phyloP scores from a whole-genome alignment of 2,329 filamentous ascomycete genomes.

The Venturia effusa region DNA sequence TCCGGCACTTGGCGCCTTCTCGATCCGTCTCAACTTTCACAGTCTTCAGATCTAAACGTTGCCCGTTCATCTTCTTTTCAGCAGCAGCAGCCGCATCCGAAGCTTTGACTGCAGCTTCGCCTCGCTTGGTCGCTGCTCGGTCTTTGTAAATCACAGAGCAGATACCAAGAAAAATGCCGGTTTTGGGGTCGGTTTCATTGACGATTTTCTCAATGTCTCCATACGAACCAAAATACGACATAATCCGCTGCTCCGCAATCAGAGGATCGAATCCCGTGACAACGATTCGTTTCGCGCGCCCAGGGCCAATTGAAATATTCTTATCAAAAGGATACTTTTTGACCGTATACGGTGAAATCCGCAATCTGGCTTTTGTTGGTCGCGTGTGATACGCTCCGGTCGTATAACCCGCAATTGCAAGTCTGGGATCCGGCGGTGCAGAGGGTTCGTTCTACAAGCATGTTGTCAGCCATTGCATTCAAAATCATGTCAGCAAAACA shows the following conservation, averaged over 20 bases:
- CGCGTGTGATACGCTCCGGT: constrained; percentile 43
- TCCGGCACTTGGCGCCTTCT: constrained; percentile 71
- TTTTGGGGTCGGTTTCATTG: constrained; percentile 91
- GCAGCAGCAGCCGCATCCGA: constrained; percentile 74
- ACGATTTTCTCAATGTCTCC: constrained; percentile 84
- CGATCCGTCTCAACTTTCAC: constrained; percentile 83
- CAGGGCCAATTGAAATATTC: constrained; percentile 74
- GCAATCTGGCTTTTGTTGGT: constrained; percentile 59
- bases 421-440: constrained; percentile 70
- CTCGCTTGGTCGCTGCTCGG: constrained; percentile 40
- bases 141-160: constrained; percentile 87
- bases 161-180: constrained; percentile 87
- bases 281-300: constrained; percentile 80
- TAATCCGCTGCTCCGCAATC: constrained; percentile 66
- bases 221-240: constrained; percentile 65
- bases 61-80: constrained; percentile 63
- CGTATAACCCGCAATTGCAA: constrained; percentile 54
- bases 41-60: constrained; percentile 64
- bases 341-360: constrained; percentile 65
- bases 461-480: constrained; percentile 11
- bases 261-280: constrained; percentile 95
- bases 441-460: constrained; percentile 63
- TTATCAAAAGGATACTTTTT: constrained; percentile 74
- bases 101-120: constrained; percentile 49
- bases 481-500: constrained; percentile 12